Percentiles rank a stretch among this genome's conserved stretches.
Conservation (phyloP, 441 rosid genomes). For the Daphne laureola region DNA sequence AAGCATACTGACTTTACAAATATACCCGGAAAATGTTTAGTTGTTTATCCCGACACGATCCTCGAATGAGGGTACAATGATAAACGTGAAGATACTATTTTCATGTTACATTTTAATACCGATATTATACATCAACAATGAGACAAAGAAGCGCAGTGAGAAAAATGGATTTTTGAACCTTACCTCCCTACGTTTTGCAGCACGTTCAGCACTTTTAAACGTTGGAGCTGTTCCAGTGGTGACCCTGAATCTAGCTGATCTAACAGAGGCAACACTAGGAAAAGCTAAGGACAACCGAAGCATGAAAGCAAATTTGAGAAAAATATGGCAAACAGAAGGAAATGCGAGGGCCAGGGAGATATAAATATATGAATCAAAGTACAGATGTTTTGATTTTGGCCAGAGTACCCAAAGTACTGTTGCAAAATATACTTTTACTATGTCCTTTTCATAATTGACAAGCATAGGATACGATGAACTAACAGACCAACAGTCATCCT, state of each 20-base stretch:
- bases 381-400: not conserved
- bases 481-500: constrained; percentile 76
- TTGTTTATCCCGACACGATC: too few relatives aligned
- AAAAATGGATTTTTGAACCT: not conserved
- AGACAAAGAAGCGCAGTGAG: not conserved
- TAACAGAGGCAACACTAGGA: constrained; percentile 60
- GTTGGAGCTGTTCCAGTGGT: constrained; percentile 83
- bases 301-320: constrained; percentile 6
- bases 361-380: not conserved
- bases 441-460: not conserved
- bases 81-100: too few relatives aligned
- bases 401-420: not conserved
- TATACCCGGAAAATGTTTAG: too few relatives aligned
- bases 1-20: too few relatives aligned
- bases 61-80: too few relatives aligned
- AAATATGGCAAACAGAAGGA: not conserved
- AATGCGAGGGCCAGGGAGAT: not conserved
- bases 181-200: constrained; percentile 88
- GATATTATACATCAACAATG: too few relatives aligned
- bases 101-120: too few relatives aligned
- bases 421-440: not conserved
- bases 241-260: constrained; percentile 55
- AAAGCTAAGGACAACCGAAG: constrained; percentile 40
- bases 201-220: constrained; percentile 68
- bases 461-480: constrained; percentile 88